A percentile compares a stretch with the other conserved stretches of the same genome.
phyloP scores from a whole-genome alignment of 2,329 filamentous ascomycete species.

The Aciculosporium take region DNA sequence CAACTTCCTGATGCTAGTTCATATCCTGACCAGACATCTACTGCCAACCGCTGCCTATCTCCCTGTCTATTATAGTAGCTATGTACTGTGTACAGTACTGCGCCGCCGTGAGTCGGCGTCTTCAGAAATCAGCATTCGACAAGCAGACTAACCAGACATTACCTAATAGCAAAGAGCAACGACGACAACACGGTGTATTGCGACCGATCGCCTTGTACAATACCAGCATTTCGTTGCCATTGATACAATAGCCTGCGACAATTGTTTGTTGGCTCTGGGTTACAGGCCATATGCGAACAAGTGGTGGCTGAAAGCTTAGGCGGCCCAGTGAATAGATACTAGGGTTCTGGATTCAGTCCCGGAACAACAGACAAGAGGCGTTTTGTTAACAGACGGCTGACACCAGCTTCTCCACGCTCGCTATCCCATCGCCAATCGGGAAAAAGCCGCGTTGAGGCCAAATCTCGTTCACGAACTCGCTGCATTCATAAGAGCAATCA shows the following conservation, averaged over 20 bases:
- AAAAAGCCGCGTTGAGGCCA: background rate
- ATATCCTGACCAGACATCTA: no score
- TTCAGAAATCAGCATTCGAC: no score
- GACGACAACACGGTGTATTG: no score
- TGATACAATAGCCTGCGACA: background rate
- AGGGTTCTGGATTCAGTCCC: background rate
- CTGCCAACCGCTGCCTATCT: no score
- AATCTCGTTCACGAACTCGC: background rate
- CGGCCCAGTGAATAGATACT: background rate
- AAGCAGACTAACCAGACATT: no score
- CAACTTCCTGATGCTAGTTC: no score
- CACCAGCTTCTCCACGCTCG: background rate
- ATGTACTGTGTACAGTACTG: no score
- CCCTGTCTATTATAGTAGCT: no score
- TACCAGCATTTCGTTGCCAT: background rate
- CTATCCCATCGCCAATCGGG: constrained; percentile 3
- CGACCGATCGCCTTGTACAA: no score
- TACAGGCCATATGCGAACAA: background rate
- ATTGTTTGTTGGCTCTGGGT: background rate
- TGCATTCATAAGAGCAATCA: background rate
- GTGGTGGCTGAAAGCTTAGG: background rate
- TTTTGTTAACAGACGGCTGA: background rate
- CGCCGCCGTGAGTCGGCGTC: no score
- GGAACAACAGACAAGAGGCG: background rate
- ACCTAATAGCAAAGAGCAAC: no score